phyloP scores from a whole-genome alignment of 2,329 filamentous ascomycete species.

The Diaporthe sp. region DNA sequence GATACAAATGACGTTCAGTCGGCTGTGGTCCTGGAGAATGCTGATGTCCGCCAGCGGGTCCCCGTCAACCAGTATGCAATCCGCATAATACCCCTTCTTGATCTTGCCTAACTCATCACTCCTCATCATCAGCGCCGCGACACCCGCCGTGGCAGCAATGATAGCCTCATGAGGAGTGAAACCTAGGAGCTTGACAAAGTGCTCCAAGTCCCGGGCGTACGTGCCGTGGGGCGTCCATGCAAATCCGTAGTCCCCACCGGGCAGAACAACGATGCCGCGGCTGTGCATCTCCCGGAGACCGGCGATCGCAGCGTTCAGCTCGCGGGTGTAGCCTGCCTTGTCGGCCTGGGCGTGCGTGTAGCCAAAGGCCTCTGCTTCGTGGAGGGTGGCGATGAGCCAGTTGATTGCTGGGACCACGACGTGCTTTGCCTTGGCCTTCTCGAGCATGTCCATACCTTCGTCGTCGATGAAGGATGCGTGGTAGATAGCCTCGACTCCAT shows the following conservation, averaged over 20 bases:
- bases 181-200: slow-evolving; percentile 60
- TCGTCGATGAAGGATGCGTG: slow-evolving; percentile 62
- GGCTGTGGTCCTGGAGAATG: slow-evolving; percentile 58
- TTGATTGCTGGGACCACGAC: slow-evolving; percentile 60
- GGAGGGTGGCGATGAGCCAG: slow-evolving; percentile 55
- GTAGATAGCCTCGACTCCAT: slow-evolving; percentile 63
- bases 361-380: slow-evolving; percentile 53
- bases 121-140: slow-evolving; percentile 58
- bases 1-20: slow-evolving; percentile 61
- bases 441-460: slow-evolving; percentile 56
- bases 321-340: slow-evolving; percentile 58
- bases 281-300: slow-evolving; percentile 60
- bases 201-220: slow-evolving; percentile 61
- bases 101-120: slow-evolving; percentile 58
- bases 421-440: slow-evolving; percentile 55
- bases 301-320: slow-evolving; percentile 55
- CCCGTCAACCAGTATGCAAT: slow-evolving; percentile 62
- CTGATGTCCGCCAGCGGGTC: slow-evolving; percentile 58
- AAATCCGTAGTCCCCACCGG: slow-evolving; percentile 63
- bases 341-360: slow-evolving; percentile 59
- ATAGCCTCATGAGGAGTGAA: slow-evolving; percentile 61
- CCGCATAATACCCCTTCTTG: slow-evolving; percentile 57
- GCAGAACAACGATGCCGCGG: slow-evolving; percentile 60
- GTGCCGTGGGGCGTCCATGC: slow-evolving; percentile 64
- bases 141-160: slow-evolving; percentile 57